Evolutionary conservation across 352 stramenopile genomes (phyloP).

Genomic region (Detonula confervacea): DNA sequence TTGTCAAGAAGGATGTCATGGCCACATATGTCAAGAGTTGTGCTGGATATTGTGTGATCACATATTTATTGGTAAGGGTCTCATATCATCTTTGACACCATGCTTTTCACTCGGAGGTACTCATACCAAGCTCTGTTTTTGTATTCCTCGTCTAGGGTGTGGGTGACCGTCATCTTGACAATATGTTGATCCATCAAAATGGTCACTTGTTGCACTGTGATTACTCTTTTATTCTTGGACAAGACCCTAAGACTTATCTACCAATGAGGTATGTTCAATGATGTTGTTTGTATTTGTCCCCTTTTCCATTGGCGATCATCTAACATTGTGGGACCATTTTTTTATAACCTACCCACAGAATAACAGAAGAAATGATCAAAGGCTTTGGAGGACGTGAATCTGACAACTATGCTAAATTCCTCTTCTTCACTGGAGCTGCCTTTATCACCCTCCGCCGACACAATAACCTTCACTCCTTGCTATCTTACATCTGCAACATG

Average conservation of each 20-base stretch:
- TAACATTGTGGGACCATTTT: too few species aligned
- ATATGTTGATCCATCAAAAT: slow-evolving; percentile 96
- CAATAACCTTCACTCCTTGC: slow-evolving; percentile 73
- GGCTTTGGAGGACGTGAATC: slow-evolving; percentile 81
- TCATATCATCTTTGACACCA: not conserved
- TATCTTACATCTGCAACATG: slow-evolving; percentile 76
- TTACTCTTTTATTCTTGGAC: slow-evolving; percentile 98
- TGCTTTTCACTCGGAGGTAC: not conserved
- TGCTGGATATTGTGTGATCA: slow-evolving; percentile 98
- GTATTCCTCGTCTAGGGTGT: slow-evolving; percentile 90
- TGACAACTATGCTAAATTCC: slow-evolving; percentile 81
- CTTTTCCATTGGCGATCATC: too few species aligned
- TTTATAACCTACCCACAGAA: too few species aligned
- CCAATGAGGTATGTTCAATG: slow-evolving; percentile 76
- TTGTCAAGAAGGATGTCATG: slow-evolving; percentile 91
- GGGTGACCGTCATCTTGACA: slow-evolving; percentile 99
- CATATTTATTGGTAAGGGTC: slow-evolving; percentile 89
- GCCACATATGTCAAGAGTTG: slow-evolving; percentile 97
- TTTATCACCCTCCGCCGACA: slow-evolving; percentile 78
- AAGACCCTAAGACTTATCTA: slow-evolving; percentile 97
- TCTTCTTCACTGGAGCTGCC: slow-evolving; percentile 74
- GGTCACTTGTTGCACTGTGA: slow-evolving; percentile 99
- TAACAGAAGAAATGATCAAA: slow-evolving; percentile 83
- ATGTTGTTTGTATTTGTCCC: not conserved
- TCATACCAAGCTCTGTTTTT: not conserved